Base-by-base conservation (phyloP, 208 protist genomes). In the Crithidia fasciculata region DNA sequence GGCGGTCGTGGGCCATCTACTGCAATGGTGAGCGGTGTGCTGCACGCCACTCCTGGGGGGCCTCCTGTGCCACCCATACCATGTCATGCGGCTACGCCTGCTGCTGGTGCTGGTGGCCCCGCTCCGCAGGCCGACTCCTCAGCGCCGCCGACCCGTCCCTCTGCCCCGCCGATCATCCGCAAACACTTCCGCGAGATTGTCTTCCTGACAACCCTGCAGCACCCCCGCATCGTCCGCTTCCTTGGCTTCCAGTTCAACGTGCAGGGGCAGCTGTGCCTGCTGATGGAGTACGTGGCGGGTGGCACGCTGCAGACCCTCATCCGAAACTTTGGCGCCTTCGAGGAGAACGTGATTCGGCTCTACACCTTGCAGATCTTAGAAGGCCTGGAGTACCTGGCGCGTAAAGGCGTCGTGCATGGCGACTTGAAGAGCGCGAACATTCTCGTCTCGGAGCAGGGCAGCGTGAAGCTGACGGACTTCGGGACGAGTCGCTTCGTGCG, bases 381-480 rank as follows among this genome's bases (percentile, higher is more conserved):
- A 50, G 94, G 94, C 6, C 75, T 97, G 60, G 81, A 91, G 69
- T 97, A 96, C 67, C 80, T 97, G 64, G 68, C 82, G 8, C 60
- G 76, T 49, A 78, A 83, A 61, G 65, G 78, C 44, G 84, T 96
- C 19, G 84, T 97, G 49, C 91, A 97, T 69, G 86, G 94, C 40
- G 92, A 97, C 60, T 62, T 97, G 9, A 97, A 97, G 79, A 90
- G 88, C 62, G 88, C 86, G 8, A 97, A 98, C 74, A 82, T 98
- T 39, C 80, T 97, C 9, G 82, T 97, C 10, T 90, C 81, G 13
- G 85, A 93, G 58, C 76, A 82, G 19, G 89, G 93, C 53, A 82
- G 74, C 40, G 81, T 98, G 16, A 98, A 98, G 77, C 78, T 98
- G 55, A 90, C 92, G 12, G 96, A 98, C 69, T 98, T 98, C 84